Evolutionary conservation across 495 filamentous ascomycete species (phyloP), one percentile per base, ranked within the genome.

Genomic region (Lasiosphaeriaceae sp.): DNA sequence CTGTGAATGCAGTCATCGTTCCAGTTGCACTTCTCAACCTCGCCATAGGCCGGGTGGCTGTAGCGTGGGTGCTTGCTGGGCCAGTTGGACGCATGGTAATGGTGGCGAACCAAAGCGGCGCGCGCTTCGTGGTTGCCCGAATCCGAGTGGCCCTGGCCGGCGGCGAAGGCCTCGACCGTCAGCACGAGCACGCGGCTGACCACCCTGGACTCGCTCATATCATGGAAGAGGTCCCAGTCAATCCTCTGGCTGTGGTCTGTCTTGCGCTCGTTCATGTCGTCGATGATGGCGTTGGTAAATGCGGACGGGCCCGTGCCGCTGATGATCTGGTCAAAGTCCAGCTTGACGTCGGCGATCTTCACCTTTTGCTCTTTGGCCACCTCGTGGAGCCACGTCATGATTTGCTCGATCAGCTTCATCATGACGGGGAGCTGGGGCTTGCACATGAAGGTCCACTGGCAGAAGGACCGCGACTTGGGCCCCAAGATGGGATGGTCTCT

Each of bases 371-470:
- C 66, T 55, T 67, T 66, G 14, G 83, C 75, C 14, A 86, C 68
- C 7, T 75, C 74, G 31, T 79, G 73, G 35, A 87, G 73, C 81
- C 84, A 87, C 2, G 64, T 61, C 57, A 84, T 72, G 62, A 87
- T 85, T 53, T 80, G 77, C 59, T 86, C 79, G 24, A 86, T 74
- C 12, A 87, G 74, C 14, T 73, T 65, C 71, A 86, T 75, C 81
- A 88, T 81, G 56, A 86, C 80, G 31, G 82, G 83, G 23, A 80
- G 77, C 54, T 77, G 73, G 4, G 83, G 81, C 65, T 83, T 85
- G 69, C 77, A 79, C 72, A 83, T 80, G 56, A 87, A 84, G 11
- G 84, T 87, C 84, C 85, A 88, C 63, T 87, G 84, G 69, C 83
- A 87, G 61, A 87, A 87, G 16, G 82, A 85, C 21, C 74, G 66